Evolutionary conservation across 352 stramenopile genomes (phyloP), one percentile per base, ranked within the genome.

Genomic region (Phytophthora podocarpi): DNA sequence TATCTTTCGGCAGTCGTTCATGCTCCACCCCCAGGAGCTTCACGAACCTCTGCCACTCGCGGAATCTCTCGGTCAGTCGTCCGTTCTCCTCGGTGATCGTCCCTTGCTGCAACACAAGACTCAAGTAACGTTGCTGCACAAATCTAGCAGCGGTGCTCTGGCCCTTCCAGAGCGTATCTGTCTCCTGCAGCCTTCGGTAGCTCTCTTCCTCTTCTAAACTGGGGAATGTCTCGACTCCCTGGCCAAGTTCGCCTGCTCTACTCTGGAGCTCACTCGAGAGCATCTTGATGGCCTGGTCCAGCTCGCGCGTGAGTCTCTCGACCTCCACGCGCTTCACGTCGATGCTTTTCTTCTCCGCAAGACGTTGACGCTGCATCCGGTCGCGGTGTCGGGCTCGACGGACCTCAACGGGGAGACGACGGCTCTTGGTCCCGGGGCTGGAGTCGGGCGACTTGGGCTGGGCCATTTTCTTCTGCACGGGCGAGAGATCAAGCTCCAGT

Each of bases 301-400:
- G 39, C 52, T 69, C 56, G 12, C 47, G 35, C 12, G 67, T 65
- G 30, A 78, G 66, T 10, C 56, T 21, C 45, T 73, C 37, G 26
- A 74, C 68, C 58, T 78, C 66, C 11, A 67, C 47, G 10, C 71
- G 71, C 52, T 80, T 80, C 20, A 72, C 46, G 36, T 76, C 63
- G 28, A 74, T 65, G 40, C 63, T 72, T 5, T 68, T 58, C 58
- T 76, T 76, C 31, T 76, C 63, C 1, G 67, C 63, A 39, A 80
- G 55, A 7, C 71, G 67, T 34, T 71, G 57, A 35, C 71, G 71
- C 55, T 80, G 71, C 71, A 80, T 80, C 10, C 71, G 71, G 23
- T 76, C 71, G 50, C 71, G 71, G 16, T 80, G 71, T 5, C 71
- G 43, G 5, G 67, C 67, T 5, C 54, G 45, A 4, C 71, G 71